Evolutionary conservation across 2,329 filamentous ascomycete genomes (phyloP), one percentile per base, ranked within the genome.

Genomic region (Akanthomyces lecanii): DNA sequence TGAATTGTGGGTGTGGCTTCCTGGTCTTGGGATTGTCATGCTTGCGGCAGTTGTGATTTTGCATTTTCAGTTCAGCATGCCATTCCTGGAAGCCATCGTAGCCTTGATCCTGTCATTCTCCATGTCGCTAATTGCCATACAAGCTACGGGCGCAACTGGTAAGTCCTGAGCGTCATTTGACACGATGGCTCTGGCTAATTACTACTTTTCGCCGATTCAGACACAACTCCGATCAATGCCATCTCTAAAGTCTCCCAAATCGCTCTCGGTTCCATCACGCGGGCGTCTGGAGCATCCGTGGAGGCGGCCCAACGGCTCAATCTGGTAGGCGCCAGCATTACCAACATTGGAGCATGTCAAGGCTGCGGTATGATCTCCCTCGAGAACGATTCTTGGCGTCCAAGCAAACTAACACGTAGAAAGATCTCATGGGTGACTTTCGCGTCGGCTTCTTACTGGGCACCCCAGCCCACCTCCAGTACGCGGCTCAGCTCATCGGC

Each of bases 371-470:
- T 4, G 61, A 33, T 38, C 33, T 40, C 2, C 18, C 6, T 6
- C 5, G n/a, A 30, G 10, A 11, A 10, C 12, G 12, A 8, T 11
- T 28, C 23, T 7, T 8, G 14, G 5, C n/a, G 5, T 12, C 14
- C 18, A 7, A 16, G 28, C 4, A 23, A 6, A 23, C 33, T 53
- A 36, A 42, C 16, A 0, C 11, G 18, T 25, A 2, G 33, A 33
- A 30, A 63, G 62, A 63, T 25, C 21, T 63, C 2, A 59, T 63
- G 48, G 62, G 62, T n/a, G 62, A 63, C 48, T 63, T 63, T 44
- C 62, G 62, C 12, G 62, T 63, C 33, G 62, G 62, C 21, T 63
- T 54, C 38, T 33, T 63, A 16, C 62, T 63, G 6, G 21, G 62
- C 45, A 63, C 62, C 4, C 62, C 62, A 23, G 54, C 55, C 5